A percentile compares a stretch with the other conserved stretches of the same genome.
These are phyloP conservation scores for Xylaria longipes DNA, from an alignment of 495 filamentous ascomycete species.

Conservation along the genomic window DNA sequence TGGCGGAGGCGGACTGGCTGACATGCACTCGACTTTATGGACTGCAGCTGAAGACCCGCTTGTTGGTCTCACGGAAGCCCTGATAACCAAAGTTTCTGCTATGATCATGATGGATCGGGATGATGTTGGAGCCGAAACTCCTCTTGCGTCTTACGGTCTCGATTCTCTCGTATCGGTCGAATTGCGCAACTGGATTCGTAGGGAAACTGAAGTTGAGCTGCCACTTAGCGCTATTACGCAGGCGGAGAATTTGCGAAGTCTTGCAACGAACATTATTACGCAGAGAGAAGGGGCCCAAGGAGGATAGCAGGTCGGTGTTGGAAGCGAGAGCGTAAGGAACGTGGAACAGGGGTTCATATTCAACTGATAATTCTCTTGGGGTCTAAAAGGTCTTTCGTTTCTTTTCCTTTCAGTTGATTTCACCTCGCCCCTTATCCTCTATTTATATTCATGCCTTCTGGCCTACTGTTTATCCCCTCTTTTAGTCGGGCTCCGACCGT, in stretches of 20 bases:
- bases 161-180: slow-evolving; percentile 50
- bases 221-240: slow-evolving; percentile 3
- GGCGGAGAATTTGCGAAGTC: slow-evolving; percentile 2
- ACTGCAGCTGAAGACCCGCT: slow-evolving; percentile 3
- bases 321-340: not conserved
- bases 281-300: slow-evolving; percentile 16
- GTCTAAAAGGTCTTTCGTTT: no score
- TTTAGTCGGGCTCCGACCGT: no score
- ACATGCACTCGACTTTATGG: slow-evolving; percentile 5
- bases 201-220: slow-evolving; percentile 46
- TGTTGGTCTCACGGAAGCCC: not conserved
- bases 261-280: slow-evolving; percentile 28
- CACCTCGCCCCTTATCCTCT: no score
- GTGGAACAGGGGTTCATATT: no score
- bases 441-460: no score
- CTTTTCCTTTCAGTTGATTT: no score
- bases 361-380: no score
- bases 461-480: no score
- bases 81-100: not conserved
- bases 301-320: not conserved
- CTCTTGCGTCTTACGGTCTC: slow-evolving; percentile 45
- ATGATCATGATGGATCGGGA: slow-evolving; percentile 25
- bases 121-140: slow-evolving; percentile 42
- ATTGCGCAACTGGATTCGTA: slow-evolving; percentile 44
- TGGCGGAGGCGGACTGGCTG: not conserved